phyloP scores from a whole-genome alignment of 1,139 yeast species.

The Geotrichum klebahnii region DNA sequence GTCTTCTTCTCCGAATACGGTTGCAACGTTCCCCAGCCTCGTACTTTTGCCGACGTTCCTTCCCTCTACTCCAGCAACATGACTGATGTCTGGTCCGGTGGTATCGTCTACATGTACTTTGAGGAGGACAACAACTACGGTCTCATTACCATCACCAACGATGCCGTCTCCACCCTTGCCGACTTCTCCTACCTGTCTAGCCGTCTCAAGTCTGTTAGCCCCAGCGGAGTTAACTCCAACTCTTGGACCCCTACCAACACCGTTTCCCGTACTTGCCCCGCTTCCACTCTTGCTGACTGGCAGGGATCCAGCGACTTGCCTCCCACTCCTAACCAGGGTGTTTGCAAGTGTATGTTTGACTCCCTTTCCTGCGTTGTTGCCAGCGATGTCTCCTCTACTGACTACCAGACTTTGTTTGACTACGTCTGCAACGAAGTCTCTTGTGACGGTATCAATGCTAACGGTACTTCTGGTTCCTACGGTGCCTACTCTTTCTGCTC shows the following conservation, averaged over 20 bases:
- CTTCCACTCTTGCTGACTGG: slow-evolving; percentile 48
- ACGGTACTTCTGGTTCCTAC: slow-evolving; percentile 51
- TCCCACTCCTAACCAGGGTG: slow-evolving; percentile 60
- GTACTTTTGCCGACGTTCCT: slow-evolving; percentile 72
- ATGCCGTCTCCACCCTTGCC: slow-evolving; percentile 53
- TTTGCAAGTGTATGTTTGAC: slow-evolving; percentile 54
- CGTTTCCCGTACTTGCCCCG: slow-evolving; percentile 51
- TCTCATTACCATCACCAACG: slow-evolving; percentile 48
- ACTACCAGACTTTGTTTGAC: slow-evolving; percentile 54
- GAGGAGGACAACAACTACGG: slow-evolving; percentile 90
- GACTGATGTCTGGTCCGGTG: slow-evolving; percentile 85
- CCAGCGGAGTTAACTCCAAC: slow-evolving; percentile 54
- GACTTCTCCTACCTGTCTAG: slow-evolving; percentile 56
- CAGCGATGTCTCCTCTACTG: slow-evolving; percentile 44
- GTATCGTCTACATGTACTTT: slow-evolving; percentile 85
- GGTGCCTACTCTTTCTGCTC: slow-evolving; percentile 59
- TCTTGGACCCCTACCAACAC: slow-evolving; percentile 48
- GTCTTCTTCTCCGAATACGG: slow-evolving; percentile 91
- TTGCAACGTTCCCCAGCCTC: slow-evolving; percentile 67
- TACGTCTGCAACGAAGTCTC: slow-evolving; percentile 45
- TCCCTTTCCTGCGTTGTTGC: slow-evolving; percentile 52
- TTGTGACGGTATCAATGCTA: slow-evolving; percentile 49
- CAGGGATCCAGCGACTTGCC: slow-evolving; percentile 55
- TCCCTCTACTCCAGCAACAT: slow-evolving; percentile 50
- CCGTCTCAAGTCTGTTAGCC: slow-evolving; percentile 53